Evolutionary conservation across 345 rosid species (phyloP), one percentile per base, ranked within the genome.

Genomic region (Lepidium sativum): DNA sequence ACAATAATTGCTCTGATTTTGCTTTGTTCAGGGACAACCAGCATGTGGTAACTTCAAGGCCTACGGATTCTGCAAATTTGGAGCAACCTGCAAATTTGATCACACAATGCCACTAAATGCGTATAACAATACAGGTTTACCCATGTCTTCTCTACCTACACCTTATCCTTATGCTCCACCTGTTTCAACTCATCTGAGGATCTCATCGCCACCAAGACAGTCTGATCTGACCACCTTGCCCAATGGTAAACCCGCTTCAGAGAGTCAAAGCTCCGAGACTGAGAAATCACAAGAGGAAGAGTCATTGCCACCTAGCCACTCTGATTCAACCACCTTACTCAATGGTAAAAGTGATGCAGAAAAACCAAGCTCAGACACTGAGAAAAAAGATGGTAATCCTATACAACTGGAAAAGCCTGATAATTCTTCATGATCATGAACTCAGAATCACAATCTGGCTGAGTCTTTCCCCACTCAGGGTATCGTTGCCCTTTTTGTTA

Each of bases 81-180:
- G 96, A 16, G 83, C 85, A 60, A 81, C 64, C 54, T 88, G 96
- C 80, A 81, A 75, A 81, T 86, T 74, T 40, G 96, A 88, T 74
- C 96, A 88, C 68, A 81, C 88, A 20, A 75, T 72, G 72, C 43
- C 77, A 65, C 71, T 76, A 56, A 84, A 81, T 65, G 64, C 88
- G 20, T 76, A 53, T 48, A 56, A 31, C 45, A 50, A 70, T 73
- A 80, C 78, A 42, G 38, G 75, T 39, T 48, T 73, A 73, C 76
- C 79, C 78, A n/a, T 77, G 73, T 77, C 77, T 43, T 67, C 83
- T 6, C 59, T 72, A 9, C 73, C 81, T 58, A 17, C 42, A 38
- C 41, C 79, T 17, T 20, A 75, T 54, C 31, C 79, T 27, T 31
- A 74, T 52, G 80, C 80, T 71, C 39, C 85, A 6, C 66, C 88